A percentile compares a stretch with the other conserved stretches of the same genome.
These are phyloP conservation scores for Dictyostelium capitatum DNA, from an alignment of 78 protist genomes.

Conservation along the genomic window DNA sequence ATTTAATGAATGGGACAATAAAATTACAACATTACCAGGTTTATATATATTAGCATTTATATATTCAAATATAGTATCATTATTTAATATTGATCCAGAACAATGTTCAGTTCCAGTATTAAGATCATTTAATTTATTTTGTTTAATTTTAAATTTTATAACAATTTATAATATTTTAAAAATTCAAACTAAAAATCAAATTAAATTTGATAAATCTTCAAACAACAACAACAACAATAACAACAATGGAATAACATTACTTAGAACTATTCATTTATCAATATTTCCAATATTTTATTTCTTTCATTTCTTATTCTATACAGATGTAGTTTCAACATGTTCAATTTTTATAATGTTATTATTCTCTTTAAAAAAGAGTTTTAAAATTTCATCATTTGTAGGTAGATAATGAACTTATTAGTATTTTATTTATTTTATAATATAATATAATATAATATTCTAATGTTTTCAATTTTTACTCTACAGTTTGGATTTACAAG, in stretches of 20 bases:
- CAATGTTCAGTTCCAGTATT: background rate
- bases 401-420: background rate
- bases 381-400: slow-evolving; percentile 37
- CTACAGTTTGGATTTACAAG: slow-evolving; percentile 46
- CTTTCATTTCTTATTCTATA: slow-evolving; percentile 49
- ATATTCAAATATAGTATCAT: background rate
- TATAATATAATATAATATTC: background rate
- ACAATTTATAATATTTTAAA: slow-evolving; percentile 3
- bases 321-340: slow-evolving; percentile 56
- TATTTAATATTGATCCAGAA: background rate
- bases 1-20: slow-evolving; percentile 56
- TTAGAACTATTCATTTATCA: background rate
- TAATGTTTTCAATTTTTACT: background rate
- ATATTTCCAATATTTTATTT: slow-evolving; percentile 41
- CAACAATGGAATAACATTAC: background rate
- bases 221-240: background rate
- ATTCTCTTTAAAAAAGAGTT: slow-evolving; percentile 12
- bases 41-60: slow-evolving; percentile 33
- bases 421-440: background rate
- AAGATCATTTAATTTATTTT: slow-evolving; percentile 25
- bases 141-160: background rate
- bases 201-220: too few relatives aligned
- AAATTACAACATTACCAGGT: slow-evolving; percentile 71
- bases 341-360: slow-evolving; percentile 35
- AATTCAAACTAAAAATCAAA: background rate